Conservation (phyloP, 441 rosid genomes). For the Erysimum cheiri region DNA sequence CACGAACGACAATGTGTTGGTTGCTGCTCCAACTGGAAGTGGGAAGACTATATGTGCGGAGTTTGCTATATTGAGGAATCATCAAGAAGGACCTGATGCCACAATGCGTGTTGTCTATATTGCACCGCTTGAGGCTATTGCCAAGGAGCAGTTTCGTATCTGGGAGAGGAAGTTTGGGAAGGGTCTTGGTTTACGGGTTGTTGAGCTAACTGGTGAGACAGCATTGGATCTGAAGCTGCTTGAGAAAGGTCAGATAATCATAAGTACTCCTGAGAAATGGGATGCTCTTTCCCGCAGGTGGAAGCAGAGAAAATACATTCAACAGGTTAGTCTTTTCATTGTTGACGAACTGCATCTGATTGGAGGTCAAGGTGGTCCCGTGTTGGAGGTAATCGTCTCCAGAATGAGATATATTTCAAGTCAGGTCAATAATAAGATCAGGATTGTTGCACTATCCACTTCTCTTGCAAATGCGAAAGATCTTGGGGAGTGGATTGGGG, state of each 20-base stretch:
- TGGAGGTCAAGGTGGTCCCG: conserved; percentile 92
- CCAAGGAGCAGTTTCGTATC: conserved; percentile 74
- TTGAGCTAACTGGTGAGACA: conserved; percentile 87
- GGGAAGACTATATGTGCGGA: conserved; percentile 98
- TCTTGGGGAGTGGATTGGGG: conserved; percentile 97
- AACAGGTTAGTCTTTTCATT: conserved; percentile 84
- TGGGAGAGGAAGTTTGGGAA: conserved; percentile 89
- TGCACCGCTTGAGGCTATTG: conserved; percentile 94
- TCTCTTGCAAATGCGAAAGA: conserved; percentile 97
- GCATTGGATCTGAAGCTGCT: conserved; percentile 82
- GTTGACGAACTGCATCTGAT: conserved; percentile 84
- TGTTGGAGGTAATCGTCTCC: conserved; percentile 87
- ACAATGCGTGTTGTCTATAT: conserved; percentile 82
- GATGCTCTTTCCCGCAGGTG: conserved; percentile 95
- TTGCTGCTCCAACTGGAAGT: conserved; percentile 97
- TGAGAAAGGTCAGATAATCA: conserved; percentile 85
- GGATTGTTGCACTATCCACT: conserved; percentile 89
- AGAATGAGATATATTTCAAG: conserved; percentile 94
- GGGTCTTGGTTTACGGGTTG: conserved; percentile 84
- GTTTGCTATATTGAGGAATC: conserved; percentile 87
- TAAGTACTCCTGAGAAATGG: conserved; percentile 96
- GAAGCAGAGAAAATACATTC: conserved; percentile 86
- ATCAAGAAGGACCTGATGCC: conserved; percentile 76
- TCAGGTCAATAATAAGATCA: conserved; percentile 81
- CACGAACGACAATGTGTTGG: conserved; percentile 87